phyloP scores from a whole-genome alignment of 352 stramenopile genomes.

The Pythium graminicola region DNA sequence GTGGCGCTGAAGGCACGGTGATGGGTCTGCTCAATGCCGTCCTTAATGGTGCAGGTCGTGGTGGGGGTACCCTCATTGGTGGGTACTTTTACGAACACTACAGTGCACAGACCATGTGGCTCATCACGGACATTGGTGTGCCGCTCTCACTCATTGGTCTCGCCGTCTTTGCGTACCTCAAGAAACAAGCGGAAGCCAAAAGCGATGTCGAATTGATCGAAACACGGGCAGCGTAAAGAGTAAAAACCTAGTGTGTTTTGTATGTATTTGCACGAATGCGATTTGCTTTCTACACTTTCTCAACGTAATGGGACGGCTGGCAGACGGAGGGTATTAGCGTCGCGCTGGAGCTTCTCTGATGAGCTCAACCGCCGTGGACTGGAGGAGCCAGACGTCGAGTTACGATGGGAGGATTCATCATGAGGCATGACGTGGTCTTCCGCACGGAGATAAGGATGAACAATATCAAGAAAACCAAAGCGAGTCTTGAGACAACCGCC shows the following conservation, averaged over 20 bases:
- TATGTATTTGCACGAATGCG: not conserved
- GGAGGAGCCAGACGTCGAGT: constrained; percentile 13
- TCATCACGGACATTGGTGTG: constrained; percentile 37
- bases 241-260: not conserved
- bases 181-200: too few relatives aligned
- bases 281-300: not conserved
- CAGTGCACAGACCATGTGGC: constrained; percentile 54
- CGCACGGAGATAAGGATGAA: constrained; percentile 20
- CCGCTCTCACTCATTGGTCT: constrained; percentile 39
- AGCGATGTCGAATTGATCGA: too few relatives aligned
- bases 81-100: constrained; percentile 69
- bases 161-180: constrained; percentile 35
- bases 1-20: constrained; percentile 64
- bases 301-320: constrained; percentile 22
- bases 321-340: constrained; percentile 12
- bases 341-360: constrained; percentile 17
- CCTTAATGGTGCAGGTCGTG: constrained; percentile 61
- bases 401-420: constrained; percentile 9
- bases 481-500: constrained; percentile 21
- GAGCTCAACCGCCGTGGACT: constrained; percentile 11
- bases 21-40: constrained; percentile 57
- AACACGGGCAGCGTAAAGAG: not conserved
- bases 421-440: constrained; percentile 17
- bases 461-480: constrained; percentile 22
- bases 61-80: constrained; percentile 51